Evolutionary conservation across 768 basidiomycete species (phyloP).

Genomic region (Xerocomellus intermedius): DNA sequence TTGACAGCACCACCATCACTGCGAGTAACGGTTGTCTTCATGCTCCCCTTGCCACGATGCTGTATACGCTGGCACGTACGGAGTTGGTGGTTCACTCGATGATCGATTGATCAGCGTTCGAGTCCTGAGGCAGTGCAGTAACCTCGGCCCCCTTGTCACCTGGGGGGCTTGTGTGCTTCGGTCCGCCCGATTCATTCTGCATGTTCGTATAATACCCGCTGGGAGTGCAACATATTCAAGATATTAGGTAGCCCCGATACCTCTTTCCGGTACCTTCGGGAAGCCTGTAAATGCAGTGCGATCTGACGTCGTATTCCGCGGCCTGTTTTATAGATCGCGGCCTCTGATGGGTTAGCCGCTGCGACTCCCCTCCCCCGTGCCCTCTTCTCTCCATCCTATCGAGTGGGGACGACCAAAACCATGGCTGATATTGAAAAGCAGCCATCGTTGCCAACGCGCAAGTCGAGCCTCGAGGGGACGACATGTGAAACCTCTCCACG

Average conservation of each 20-base stretch:
- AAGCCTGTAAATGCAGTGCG: constrained; percentile 21
- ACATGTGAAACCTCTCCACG: constrained; percentile 19
- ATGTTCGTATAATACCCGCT: constrained; percentile 15
- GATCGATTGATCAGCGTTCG: background rate
- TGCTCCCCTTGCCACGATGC: background rate
- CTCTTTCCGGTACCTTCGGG: constrained; percentile 28
- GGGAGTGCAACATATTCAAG: constrained; percentile 1
- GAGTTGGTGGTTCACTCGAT: constrained; percentile 1
- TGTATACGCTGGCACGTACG: background rate
- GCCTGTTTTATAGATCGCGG: constrained; percentile 28
- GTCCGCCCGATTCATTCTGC: constrained; percentile 5
- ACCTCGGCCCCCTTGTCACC: background rate
- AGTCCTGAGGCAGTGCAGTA: constrained; percentile 3
- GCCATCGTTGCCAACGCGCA: constrained; percentile 12
- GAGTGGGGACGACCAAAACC: constrained; percentile 6
- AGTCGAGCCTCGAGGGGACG: constrained; percentile 24
- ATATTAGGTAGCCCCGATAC: constrained; percentile 12
- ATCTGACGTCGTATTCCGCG: constrained; percentile 19
- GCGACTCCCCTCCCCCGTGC: constrained; percentile 15
- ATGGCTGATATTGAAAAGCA: constrained; percentile 36
- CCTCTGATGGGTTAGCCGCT: constrained; percentile 1
- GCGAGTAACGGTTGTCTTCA: background rate
- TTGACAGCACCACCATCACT: background rate
- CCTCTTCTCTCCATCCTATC: constrained; percentile 8
- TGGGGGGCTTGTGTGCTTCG: constrained; percentile 2